phyloP scores from a whole-genome alignment of 176 grass and related monocot genomes.

The Oryza officinalis region DNA sequence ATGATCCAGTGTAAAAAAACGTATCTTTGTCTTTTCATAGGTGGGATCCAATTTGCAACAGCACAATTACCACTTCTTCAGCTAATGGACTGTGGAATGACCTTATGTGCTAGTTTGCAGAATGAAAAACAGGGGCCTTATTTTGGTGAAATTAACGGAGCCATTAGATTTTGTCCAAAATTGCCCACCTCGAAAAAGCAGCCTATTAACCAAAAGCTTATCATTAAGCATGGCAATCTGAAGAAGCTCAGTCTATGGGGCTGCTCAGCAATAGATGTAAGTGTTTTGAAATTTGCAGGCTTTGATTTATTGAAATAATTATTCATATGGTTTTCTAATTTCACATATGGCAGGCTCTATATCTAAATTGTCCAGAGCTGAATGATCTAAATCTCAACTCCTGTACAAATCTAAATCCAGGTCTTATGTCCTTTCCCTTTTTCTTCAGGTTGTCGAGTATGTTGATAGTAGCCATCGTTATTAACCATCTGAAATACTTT shows the following conservation, averaged over 20 bases:
- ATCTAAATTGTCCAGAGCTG: slow-evolving; percentile 86
- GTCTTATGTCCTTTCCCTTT: slow-evolving; percentile 37
- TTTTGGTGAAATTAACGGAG: slow-evolving; percentile 49
- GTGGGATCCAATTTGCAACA: slow-evolving; percentile 82
- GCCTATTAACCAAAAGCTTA: slow-evolving; percentile 67
- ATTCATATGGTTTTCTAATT: slow-evolving; percentile 26
- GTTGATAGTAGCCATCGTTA: slow-evolving; percentile 4
- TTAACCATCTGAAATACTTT: slow-evolving; percentile 31
- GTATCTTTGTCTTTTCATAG: slow-evolving; percentile 46
- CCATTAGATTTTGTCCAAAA: slow-evolving; percentile 53
- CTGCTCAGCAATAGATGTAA: slow-evolving; percentile 94
- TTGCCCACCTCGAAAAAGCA: slow-evolving; percentile 43
- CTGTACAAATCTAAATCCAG: slow-evolving; percentile 95
- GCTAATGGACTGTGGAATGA: slow-evolving; percentile 96
- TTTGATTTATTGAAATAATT: background rate
- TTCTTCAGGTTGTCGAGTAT: slow-evolving; percentile 6
- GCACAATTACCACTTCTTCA: slow-evolving; percentile 82
- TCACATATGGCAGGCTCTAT: slow-evolving; percentile 61
- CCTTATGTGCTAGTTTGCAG: slow-evolving; percentile 52
- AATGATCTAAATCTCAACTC: slow-evolving; percentile 93
- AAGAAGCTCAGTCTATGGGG: slow-evolving; percentile 96
- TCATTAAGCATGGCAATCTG: slow-evolving; percentile 84
- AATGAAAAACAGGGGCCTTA: slow-evolving; percentile 39
- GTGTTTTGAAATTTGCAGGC: slow-evolving; percentile 21
- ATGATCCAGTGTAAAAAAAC: background rate